Evolutionary conservation across 1,284 basidiomycete species (phyloP), one percentile per base, ranked within the genome.

Genomic region (Apiotrichum laibachii): DNA sequence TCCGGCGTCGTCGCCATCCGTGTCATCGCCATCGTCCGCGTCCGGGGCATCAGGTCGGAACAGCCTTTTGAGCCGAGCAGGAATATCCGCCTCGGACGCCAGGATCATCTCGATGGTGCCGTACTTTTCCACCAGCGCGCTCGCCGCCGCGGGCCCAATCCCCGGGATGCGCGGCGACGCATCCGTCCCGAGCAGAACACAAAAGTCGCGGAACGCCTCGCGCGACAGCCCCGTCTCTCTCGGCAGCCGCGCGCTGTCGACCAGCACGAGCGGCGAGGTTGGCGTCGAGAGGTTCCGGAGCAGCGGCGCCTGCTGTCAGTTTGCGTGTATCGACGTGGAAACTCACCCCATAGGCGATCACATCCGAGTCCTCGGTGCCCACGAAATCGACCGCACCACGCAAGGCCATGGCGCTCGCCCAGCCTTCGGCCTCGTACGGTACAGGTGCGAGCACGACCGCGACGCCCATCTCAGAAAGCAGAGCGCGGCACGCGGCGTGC

Each of bases 111-210:
- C 92, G 66, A 94, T 92, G 10, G 82, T 81, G 1, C 85, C 85
- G 70, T 92, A 78, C 64, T 83, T 75, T 48, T 82, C 80, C 52
- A 95, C 88, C 60, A 89, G 84, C 62, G 84, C 84, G 68, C 88
- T 83, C 0, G 90, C 90, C 1, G 85, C 85, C 0, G 77, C 72
- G 0, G 90, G 90, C 0, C 92, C 92, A 5, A 94, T 79, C 55
- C 86, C 85, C 59, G 84, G 86, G 63, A 95, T 88, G 1, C 91
- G 85, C 47, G 86, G 84, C 0, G 88, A 87, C 66, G 94, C 93
- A 75, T 95, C 92, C 0, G 92, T 95, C 6, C 92, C 92, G 15
- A 92, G 82, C 2, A 95, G 81, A 46, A 95, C 82, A 1, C 85
- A 86, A 72, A 92, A 91, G 77, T 94, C 92, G 67, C 92, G 76